A percentile compares a stretch with the other conserved stretches of the same genome.
Conservation (phyloP, 345 rosid genomes). For the Garcia nutans region DNA sequence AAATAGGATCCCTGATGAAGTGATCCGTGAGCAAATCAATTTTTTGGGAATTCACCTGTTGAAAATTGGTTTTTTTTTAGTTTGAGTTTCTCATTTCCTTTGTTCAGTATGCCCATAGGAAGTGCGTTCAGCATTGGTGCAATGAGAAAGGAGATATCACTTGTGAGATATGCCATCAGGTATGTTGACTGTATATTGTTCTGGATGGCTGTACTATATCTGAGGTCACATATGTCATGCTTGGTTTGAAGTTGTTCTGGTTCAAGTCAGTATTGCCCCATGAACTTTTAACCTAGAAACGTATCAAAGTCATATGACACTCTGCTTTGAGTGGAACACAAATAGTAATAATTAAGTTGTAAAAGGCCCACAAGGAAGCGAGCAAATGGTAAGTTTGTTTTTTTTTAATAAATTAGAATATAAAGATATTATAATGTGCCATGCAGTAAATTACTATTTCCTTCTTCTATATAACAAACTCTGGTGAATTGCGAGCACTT, state of each 20-base stretch:
- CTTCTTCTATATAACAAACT: neutral
- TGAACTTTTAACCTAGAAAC: neutral
- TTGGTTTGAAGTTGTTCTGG: neutral
- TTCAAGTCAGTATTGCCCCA: neutral
- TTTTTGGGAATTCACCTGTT: neutral
- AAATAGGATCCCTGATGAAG: neutral
- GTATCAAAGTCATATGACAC: neutral
- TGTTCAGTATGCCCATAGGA: conserved; percentile 79
- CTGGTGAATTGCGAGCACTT: neutral
- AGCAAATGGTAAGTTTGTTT: neutral
- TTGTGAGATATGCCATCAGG: conserved; percentile 99
- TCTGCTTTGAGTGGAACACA: neutral
- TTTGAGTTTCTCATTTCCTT: neutral
- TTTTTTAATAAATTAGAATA: no score
- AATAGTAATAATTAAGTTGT: neutral
- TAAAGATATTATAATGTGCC: no score
- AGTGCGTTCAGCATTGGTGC: conserved; percentile 97
- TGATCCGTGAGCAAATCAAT: neutral
- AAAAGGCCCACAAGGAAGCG: neutral
- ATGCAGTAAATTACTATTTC: neutral
- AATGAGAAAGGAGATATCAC: conserved; percentile 80
- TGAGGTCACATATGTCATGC: neutral
- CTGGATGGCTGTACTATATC: neutral
- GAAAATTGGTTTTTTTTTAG: neutral
- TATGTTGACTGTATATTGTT: conserved; percentile 17